Conservation (phyloP, 2,329 filamentous ascomycete genomes). For the Alternaria metachromatica region DNA sequence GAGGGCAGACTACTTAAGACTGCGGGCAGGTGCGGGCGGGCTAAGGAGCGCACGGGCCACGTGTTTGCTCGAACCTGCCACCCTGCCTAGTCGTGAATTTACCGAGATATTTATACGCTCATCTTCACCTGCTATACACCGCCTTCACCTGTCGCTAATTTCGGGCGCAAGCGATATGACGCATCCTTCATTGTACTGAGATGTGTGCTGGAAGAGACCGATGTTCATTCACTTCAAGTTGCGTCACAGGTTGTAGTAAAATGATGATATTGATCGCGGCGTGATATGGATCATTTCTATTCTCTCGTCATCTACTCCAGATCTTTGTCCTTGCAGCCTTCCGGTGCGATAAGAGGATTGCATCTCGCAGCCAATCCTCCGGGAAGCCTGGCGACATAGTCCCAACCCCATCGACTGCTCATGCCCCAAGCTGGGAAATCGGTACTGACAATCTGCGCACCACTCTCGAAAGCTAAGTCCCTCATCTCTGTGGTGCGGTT, state of each 20-base stretch:
- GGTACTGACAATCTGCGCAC: constrained; percentile 59
- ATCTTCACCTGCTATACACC: not conserved
- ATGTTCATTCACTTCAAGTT: not conserved
- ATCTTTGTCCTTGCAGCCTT: constrained; percentile 41
- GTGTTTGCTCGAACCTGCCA: not conserved
- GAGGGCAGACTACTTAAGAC: not conserved
- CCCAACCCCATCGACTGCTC: constrained; percentile 56
- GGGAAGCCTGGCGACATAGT: constrained; percentile 52
- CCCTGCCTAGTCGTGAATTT: not conserved
- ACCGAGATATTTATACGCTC: not conserved
- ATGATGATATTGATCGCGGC: not conserved
- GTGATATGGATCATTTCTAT: not conserved
- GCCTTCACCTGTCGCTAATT: not conserved
- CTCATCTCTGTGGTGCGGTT: constrained; percentile 52
- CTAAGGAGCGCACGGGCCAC: not conserved
- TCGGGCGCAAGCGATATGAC: not conserved
- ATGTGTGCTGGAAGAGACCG: not conserved
- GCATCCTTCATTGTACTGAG: not conserved
- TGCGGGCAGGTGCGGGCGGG: not conserved
- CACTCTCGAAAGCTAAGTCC: constrained; percentile 54
- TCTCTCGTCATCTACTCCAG: constrained; percentile 17
- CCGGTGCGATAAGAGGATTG: constrained; percentile 48
- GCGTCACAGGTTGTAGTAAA: not conserved
- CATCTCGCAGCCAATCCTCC: constrained; percentile 43
- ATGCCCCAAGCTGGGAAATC: constrained; percentile 58